Percentiles rank a stretch among this genome's conserved stretches.
Conservation (phyloP, 768 basidiomycete species). For the Lactarius tabidus region DNA sequence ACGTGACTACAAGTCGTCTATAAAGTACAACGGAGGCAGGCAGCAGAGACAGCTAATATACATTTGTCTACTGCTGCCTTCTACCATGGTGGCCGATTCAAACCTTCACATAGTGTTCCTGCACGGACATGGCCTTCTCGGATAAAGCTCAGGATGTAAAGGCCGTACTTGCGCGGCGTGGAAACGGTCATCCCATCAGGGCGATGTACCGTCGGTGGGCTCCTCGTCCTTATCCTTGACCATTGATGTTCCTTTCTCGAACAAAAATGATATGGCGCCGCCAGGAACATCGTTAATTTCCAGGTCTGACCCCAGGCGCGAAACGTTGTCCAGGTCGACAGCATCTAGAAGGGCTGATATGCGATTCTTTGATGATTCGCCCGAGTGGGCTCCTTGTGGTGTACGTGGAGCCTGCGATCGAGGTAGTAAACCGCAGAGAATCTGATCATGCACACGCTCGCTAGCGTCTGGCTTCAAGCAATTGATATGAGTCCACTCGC, state of each 20-base stretch:
- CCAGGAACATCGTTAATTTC: constrained; percentile 51
- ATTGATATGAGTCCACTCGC: constrained; percentile 83
- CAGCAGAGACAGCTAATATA: background rate
- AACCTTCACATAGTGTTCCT: background rate
- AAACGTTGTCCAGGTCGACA: constrained; percentile 48
- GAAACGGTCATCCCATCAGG: background rate
- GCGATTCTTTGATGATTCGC: constrained; percentile 29
- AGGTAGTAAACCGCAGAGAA: constrained; percentile 52
- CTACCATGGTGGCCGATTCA: background rate
- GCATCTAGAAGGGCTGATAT: constrained; percentile 36
- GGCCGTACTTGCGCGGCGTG: background rate
- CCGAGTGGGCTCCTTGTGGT: constrained; percentile 12
- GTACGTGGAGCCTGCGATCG: constrained; percentile 1
- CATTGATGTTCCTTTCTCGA: constrained; percentile 81
- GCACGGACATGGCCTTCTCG: background rate
- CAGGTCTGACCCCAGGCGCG: constrained; percentile 35
- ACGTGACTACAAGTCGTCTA: background rate
- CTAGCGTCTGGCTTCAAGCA: constrained; percentile 48
- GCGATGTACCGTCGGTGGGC: background rate
- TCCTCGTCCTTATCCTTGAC: constrained; percentile 79
- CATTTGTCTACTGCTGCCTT: background rate
- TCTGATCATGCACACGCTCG: constrained; percentile 57
- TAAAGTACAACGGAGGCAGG: too few species aligned
- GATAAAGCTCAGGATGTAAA: background rate
- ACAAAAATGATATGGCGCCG: constrained; percentile 72